These are phyloP conservation scores for Colletotrichum lentis DNA, from an alignment of 2,329 filamentous ascomycete species.

Conservation along the genomic window DNA sequence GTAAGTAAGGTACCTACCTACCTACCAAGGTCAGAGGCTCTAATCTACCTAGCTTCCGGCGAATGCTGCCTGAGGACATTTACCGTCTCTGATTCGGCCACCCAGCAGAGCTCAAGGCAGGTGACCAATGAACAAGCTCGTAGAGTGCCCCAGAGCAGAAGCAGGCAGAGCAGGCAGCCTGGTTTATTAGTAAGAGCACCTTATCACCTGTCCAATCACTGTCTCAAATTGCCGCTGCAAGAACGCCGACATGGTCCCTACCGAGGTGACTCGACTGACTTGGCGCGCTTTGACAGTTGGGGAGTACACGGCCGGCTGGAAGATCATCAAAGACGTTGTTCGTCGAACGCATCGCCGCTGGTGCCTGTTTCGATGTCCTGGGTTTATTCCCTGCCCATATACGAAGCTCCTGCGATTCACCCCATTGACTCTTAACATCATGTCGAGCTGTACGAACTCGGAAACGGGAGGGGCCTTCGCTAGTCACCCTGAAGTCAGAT, in stretches of 20 bases:
- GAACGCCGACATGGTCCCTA: constrained; percentile 9
- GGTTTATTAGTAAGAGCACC: neutral
- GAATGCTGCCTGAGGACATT: constrained; percentile 26
- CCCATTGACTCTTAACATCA: too few relatives aligned
- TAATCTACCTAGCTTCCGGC: neutral
- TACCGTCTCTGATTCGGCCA: constrained; percentile 15
- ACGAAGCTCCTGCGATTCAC: too few relatives aligned
- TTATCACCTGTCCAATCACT: neutral
- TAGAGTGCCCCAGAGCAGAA: constrained; percentile 7
- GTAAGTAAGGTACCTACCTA: too few relatives aligned
- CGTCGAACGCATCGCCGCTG: too few relatives aligned
- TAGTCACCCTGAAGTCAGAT: neutral
- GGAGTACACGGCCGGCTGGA: too few relatives aligned
- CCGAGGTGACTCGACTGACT: neutral
- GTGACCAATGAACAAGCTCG: constrained; percentile 18
- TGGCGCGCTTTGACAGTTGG: neutral
- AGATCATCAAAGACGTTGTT: too few relatives aligned
- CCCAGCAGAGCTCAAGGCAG: neutral
- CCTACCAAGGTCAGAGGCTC: too few relatives aligned
- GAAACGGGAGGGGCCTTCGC: too few relatives aligned
- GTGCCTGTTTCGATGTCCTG: too few relatives aligned
- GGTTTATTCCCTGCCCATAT: too few relatives aligned
- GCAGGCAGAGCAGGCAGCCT: constrained; percentile 3
- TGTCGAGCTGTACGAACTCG: neutral
- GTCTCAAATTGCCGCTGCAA: neutral